These are phyloP conservation scores for Tinospora cordifolia DNA, from an alignment of 164 flowering plant genomes.

Conservation along the genomic window DNA sequence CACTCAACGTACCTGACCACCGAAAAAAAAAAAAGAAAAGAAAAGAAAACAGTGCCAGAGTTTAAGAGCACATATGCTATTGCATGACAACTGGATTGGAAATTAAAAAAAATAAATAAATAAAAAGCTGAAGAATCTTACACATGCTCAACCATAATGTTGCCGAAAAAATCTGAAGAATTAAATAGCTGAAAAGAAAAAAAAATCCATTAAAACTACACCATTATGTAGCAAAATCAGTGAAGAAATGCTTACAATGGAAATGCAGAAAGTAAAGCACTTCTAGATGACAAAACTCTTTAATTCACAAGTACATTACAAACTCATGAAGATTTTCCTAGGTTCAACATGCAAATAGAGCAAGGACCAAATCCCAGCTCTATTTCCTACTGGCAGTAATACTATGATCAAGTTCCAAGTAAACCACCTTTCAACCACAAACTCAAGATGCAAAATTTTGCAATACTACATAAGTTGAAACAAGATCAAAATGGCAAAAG, in stretches of 20 bases:
- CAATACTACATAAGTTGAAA: neutral
- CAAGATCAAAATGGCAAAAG: neutral
- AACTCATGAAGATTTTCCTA: neutral
- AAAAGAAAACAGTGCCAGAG: too few species aligned
- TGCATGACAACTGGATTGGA: too few species aligned
- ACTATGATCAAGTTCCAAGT: too few species aligned
- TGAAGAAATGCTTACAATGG: too few species aligned
- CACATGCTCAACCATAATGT: neutral
- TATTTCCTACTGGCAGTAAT: neutral
- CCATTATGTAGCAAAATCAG: too few species aligned
- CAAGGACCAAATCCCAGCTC: neutral
- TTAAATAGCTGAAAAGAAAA: neutral
- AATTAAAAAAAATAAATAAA: too few species aligned
- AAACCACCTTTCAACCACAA: too few species aligned
- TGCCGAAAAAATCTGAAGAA: neutral
- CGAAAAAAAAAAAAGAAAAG: too few species aligned
- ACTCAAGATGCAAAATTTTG: neutral
- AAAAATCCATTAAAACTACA: neutral
- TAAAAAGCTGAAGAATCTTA: neutral
- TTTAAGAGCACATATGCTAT: too few species aligned
- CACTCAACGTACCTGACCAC: constrained; percentile 59
- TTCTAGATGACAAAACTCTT: neutral
- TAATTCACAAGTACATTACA: too few species aligned
- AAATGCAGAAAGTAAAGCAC: too few species aligned
- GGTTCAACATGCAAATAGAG: too few species aligned